Percentiles rank a stretch among this genome's conserved stretches.
These are phyloP conservation scores for Viola odorata DNA, from an alignment of 345 rosid species.

Conservation along the genomic window DNA sequence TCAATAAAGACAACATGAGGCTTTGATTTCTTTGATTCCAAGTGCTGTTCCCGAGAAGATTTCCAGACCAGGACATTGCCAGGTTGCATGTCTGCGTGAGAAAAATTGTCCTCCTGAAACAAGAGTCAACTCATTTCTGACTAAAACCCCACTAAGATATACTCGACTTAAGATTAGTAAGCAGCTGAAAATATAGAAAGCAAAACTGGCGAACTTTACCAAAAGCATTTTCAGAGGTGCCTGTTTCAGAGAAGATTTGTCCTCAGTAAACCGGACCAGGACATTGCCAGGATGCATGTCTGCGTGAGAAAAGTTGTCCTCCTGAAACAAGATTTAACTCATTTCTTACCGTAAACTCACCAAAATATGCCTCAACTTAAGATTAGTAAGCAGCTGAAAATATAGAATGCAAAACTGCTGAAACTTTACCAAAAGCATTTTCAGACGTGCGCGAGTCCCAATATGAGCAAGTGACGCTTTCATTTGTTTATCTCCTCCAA, in stretches of 20 bases:
- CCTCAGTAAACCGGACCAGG: slow-evolving; percentile 45
- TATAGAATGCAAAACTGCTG: no score
- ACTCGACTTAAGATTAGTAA: neutral
- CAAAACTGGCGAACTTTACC: slow-evolving; percentile 28
- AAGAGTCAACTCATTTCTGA: slow-evolving; percentile 4
- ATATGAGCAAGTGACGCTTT: slow-evolving; percentile 88
- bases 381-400: no score
- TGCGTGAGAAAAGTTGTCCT: slow-evolving; percentile 95
- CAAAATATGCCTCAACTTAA: neutral
- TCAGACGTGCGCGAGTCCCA: slow-evolving; percentile 92
- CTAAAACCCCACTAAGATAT: neutral
- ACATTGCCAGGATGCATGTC: slow-evolving; percentile 99
- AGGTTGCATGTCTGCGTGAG: slow-evolving; percentile 99
- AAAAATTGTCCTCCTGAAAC: slow-evolving; percentile 91
- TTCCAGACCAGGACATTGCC: slow-evolving; percentile 90
- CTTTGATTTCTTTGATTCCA: slow-evolving; percentile 43
- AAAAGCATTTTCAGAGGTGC: slow-evolving; percentile 98
- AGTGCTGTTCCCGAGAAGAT: slow-evolving; percentile 54
- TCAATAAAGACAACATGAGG: slow-evolving; percentile 96
- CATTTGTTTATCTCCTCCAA: slow-evolving; percentile 52
- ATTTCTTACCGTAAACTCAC: neutral
- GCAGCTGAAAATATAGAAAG: no score
- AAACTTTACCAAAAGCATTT: slow-evolving; percentile 82
- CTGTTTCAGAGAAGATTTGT: slow-evolving; percentile 49
- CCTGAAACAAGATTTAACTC: slow-evolving; percentile 42